These are phyloP conservation scores for Claviceps fusiformis DNA, from an alignment of 2,329 filamentous ascomycete genomes.

Conservation along the genomic window DNA sequence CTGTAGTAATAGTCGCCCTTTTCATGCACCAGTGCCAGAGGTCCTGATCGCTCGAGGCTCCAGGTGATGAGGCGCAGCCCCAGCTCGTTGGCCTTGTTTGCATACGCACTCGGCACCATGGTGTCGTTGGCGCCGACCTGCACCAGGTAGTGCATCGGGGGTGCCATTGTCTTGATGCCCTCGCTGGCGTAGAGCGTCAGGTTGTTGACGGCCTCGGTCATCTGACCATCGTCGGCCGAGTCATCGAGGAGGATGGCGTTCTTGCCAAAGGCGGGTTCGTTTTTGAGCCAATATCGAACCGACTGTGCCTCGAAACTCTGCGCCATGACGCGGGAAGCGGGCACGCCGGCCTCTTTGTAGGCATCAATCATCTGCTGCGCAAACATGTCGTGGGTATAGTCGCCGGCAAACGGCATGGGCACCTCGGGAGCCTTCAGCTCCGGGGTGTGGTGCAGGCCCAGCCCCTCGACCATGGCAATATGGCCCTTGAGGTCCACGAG, in stretches of 20 bases:
- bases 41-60: slow-evolving; percentile 54
- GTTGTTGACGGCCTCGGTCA: slow-evolving; percentile 39
- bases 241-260: slow-evolving; percentile 55
- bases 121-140: slow-evolving; percentile 32
- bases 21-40: slow-evolving; percentile 34
- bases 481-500: slow-evolving; percentile 47
- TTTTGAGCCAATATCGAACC: slow-evolving; percentile 52
- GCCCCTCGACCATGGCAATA: slow-evolving; percentile 42
- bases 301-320: slow-evolving; percentile 55
- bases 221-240: slow-evolving; percentile 39
- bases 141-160: slow-evolving; percentile 50
- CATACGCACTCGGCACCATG: slow-evolving; percentile 52
- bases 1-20: slow-evolving; percentile 42
- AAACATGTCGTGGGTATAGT: slow-evolving; percentile 52
- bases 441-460: slow-evolving; percentile 49
- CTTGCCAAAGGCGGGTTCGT: slow-evolving; percentile 43
- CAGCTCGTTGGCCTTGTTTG: slow-evolving; percentile 42
- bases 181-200: slow-evolving; percentile 40
- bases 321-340: slow-evolving; percentile 40
- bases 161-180: slow-evolving; percentile 50
- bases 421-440: slow-evolving; percentile 56
- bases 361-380: slow-evolving; percentile 52
- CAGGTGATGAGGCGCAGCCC: slow-evolving; percentile 54
- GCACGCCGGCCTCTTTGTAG: slow-evolving; percentile 39
- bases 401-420: slow-evolving; percentile 52